phyloP scores from a whole-genome alignment of 495 filamentous ascomycete species.

The Penicillium ucsense region DNA sequence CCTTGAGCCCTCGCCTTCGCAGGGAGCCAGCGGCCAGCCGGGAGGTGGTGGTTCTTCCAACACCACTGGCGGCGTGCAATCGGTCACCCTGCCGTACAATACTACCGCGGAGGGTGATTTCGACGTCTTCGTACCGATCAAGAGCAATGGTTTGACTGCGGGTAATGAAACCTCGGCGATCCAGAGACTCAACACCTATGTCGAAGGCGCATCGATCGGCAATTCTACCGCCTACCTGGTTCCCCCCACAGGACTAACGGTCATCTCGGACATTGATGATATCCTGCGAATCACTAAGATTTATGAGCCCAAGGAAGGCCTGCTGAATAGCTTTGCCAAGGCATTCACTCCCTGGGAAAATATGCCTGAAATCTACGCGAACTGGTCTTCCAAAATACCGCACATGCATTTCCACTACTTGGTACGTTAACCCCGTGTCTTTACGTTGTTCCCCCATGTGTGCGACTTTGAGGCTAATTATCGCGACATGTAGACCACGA shows the following conservation, averaged over 20 bases:
- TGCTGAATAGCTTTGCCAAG: conserved; percentile 68
- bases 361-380: conserved; percentile 66
- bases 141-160: conserved; percentile 39
- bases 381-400: conserved; percentile 50
- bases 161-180: conserved; percentile 53
- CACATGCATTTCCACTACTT: conserved; percentile 75
- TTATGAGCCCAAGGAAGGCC: conserved; percentile 60
- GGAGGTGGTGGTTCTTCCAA: conserved; percentile 45
- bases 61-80: conserved; percentile 46
- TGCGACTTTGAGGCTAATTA: too few relatives aligned
- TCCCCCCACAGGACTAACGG: conserved; percentile 53
- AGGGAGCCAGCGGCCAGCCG: conserved; percentile 38
- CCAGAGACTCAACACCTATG: conserved; percentile 57
- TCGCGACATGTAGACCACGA: conserved; percentile 44
- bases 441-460: too few relatives aligned
- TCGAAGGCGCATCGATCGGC: conserved; percentile 50
- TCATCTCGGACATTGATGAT: conserved; percentile 71
- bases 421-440: not conserved
- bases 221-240: conserved; percentile 73
- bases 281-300: conserved; percentile 77
- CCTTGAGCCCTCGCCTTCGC: conserved; percentile 43
- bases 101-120: conserved; percentile 62
- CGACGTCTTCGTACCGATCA: conserved; percentile 50
- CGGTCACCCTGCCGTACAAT: conserved; percentile 42
- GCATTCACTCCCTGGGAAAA: conserved; percentile 64